These are phyloP conservation scores for Hypoxylon sp. DNA, from an alignment of 2,329 filamentous ascomycete genomes.

Conservation along the genomic window DNA sequence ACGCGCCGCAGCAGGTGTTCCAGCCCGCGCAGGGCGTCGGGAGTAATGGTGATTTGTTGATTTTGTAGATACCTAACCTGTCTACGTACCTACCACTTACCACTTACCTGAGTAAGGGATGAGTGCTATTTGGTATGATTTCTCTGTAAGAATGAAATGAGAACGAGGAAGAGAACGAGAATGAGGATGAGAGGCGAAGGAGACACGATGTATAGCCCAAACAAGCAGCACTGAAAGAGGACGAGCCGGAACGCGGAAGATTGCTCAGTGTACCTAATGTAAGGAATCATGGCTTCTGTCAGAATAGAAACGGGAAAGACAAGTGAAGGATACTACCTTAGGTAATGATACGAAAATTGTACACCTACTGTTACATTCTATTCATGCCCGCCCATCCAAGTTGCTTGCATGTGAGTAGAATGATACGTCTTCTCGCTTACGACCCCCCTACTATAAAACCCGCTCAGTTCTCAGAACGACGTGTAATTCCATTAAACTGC, in stretches of 20 bases:
- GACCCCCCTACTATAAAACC: not conserved
- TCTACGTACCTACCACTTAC: not conserved
- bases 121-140: not conserved
- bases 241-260: constrained; percentile 15
- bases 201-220: not conserved
- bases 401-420: not conserved
- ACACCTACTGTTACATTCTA: constrained; percentile 20
- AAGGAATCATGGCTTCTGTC: constrained; percentile 17
- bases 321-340: constrained; percentile 6
- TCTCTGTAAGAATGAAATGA: not conserved
- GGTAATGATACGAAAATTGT: constrained; percentile 20
- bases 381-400: not conserved
- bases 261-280: constrained; percentile 9
- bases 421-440: not conserved
- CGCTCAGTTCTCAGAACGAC: constrained; percentile 5
- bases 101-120: too few species aligned
- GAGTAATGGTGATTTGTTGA: constrained; percentile 79
- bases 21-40: constrained; percentile 76
- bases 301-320: constrained; percentile 12
- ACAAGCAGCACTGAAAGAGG: not conserved
- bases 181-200: not conserved
- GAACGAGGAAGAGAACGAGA: constrained; percentile 2
- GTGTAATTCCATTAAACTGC: constrained; percentile 27
- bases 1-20: constrained; percentile 81
- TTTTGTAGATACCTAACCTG: constrained; percentile 64